Conservation (phyloP, 1,139 yeast species). For the Geotrichum candidum region DNA sequence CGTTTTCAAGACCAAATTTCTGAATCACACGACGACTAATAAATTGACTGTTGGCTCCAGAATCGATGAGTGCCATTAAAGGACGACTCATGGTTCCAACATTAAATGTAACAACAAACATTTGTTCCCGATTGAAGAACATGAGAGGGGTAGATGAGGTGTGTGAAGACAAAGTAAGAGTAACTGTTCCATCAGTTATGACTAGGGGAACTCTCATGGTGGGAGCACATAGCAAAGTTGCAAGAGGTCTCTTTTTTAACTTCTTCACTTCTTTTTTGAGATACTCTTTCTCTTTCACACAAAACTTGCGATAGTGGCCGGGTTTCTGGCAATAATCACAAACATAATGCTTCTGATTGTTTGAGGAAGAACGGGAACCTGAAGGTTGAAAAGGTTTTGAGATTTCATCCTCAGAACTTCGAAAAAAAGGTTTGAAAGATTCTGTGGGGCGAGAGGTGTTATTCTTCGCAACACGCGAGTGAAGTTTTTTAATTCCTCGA, state of each 20-base stretch:
- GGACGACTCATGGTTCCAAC: too few species aligned
- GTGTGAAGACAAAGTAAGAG: too few species aligned
- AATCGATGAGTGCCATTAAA: too few species aligned
- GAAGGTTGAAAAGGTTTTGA: neutral
- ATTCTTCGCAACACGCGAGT: neutral
- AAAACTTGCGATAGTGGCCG: neutral
- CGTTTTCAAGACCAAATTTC: too few species aligned
- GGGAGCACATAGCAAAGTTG: neutral
- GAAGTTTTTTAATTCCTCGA: neutral
- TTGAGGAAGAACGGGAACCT: neutral
- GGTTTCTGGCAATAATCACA: neutral
- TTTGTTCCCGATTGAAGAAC: too few species aligned
- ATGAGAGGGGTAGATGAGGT: too few species aligned
- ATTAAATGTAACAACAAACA: too few species aligned
- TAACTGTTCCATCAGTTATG: too few species aligned
- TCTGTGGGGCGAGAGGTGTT: neutral
- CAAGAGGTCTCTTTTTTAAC: neutral
- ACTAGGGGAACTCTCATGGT: too few species aligned
- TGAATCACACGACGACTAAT: too few species aligned
- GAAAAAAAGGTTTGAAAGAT: neutral
- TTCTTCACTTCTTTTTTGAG: neutral
- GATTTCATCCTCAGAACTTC: neutral
- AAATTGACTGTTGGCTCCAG: too few species aligned
- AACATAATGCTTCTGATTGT: neutral
- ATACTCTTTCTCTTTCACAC: neutral